Conservation (phyloP, 2,329 filamentous ascomycete species). For the Alternaria metachromatica region DNA sequence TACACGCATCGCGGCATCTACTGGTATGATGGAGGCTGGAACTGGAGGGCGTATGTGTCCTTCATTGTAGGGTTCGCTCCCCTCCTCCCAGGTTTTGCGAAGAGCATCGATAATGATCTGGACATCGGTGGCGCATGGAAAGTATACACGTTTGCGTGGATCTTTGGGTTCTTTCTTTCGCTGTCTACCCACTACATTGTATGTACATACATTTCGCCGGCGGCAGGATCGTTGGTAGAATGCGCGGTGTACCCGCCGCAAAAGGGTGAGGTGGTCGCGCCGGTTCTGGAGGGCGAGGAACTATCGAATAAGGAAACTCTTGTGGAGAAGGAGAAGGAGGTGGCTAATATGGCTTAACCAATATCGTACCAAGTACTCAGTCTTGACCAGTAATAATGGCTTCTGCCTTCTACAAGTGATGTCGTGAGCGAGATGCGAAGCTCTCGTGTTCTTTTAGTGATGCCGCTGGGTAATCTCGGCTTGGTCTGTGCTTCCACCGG, state of each 20-base stretch:
- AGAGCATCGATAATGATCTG: conserved; percentile 46
- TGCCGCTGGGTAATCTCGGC: conserved; percentile 32
- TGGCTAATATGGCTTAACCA: conserved; percentile 21
- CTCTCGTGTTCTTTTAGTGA: conserved; percentile 19
- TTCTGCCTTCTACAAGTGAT: not conserved
- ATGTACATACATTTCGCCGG: conserved; percentile 49
- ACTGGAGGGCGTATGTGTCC: conserved; percentile 44
- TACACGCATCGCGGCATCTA: conserved; percentile 44
- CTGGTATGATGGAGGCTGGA: conserved; percentile 42
- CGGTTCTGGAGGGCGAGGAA: conserved; percentile 32
- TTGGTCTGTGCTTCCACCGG: conserved; percentile 22
- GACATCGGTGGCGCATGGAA: conserved; percentile 52
- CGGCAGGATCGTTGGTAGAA: conserved; percentile 43
- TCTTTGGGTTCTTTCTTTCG: conserved; percentile 50
- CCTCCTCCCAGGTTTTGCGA: conserved; percentile 49
- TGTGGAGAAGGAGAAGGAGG: conserved; percentile 36
- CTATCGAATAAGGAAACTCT: conserved; percentile 24
- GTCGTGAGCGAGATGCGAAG: not conserved
- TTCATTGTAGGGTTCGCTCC: conserved; percentile 42
- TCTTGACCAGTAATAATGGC: too few species aligned
- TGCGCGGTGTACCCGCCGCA: conserved; percentile 49
- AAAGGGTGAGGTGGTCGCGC: conserved; percentile 33
- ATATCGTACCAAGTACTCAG: not conserved
- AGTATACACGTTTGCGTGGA: conserved; percentile 53
- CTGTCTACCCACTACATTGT: conserved; percentile 49